phyloP scores from a whole-genome alignment of 1,284 basidiomycete genomes.

The Hypsizygus ulmarius region DNA sequence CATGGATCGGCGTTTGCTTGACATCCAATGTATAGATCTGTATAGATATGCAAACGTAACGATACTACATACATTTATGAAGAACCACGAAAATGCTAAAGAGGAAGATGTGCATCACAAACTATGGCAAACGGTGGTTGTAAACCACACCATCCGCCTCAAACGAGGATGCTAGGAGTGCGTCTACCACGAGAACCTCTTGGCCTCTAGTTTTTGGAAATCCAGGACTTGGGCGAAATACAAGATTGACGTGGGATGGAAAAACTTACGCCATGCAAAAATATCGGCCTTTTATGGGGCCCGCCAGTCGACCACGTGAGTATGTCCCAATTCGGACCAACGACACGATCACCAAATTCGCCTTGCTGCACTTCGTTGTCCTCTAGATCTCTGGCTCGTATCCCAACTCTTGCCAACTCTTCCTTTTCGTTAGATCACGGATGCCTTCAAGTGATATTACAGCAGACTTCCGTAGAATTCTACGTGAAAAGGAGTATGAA shows the following conservation, averaged over 20 bases:
- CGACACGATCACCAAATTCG: constrained; percentile 7
- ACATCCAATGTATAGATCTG: too few relatives aligned
- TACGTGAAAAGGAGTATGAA: constrained; percentile 45
- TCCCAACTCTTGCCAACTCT: too few relatives aligned
- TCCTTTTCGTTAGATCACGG: not conserved
- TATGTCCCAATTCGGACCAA: constrained; percentile 1
- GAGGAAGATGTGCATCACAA: constrained; percentile 51
- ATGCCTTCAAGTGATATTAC: constrained; percentile 60
- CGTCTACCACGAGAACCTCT: constrained; percentile 18
- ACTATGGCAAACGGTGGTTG: constrained; percentile 68
- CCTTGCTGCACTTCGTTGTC: not conserved
- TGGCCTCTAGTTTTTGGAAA: constrained; percentile 8
- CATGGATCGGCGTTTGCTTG: too few relatives aligned
- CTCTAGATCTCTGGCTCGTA: not conserved
- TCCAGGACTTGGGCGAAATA: constrained; percentile 4
- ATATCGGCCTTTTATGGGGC: not conserved
- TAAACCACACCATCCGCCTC: constrained; percentile 55
- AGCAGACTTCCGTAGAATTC: constrained; percentile 51
- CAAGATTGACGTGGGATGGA: constrained; percentile 5
- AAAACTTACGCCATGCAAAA: not conserved
- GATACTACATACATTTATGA: constrained; percentile 1
- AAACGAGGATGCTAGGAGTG: constrained; percentile 57
- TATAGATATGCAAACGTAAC: not conserved
- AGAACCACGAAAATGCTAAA: constrained; percentile 3
- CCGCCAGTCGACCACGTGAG: constrained; percentile 1